Percentiles rank a stretch among this genome's conserved stretches.
Conservation (phyloP, 1,284 basidiomycete genomes). For the Ceratobasidium sp. region DNA sequence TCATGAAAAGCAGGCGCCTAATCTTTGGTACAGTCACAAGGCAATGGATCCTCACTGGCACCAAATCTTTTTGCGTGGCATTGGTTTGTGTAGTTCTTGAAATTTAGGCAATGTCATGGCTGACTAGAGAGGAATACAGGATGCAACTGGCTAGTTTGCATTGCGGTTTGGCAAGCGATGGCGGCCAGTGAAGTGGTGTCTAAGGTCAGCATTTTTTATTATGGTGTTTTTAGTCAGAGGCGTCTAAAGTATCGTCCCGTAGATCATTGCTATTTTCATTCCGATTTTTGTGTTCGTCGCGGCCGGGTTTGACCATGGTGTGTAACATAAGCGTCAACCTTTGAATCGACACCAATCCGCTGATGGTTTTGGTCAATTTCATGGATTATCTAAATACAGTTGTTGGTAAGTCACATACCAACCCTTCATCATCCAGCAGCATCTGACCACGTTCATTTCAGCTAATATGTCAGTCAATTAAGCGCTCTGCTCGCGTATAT, state of each 20-base stretch:
- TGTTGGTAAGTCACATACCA: slow-evolving; percentile 45
- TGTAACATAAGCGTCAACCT: slow-evolving; percentile 42
- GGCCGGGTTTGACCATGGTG: slow-evolving; percentile 77
- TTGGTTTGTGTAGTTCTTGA: slow-evolving; percentile 54
- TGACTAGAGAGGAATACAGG: slow-evolving; percentile 46
- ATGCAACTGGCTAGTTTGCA: slow-evolving; percentile 80
- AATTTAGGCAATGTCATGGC: neutral
- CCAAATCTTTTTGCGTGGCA: slow-evolving; percentile 78
- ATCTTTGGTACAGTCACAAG: slow-evolving; percentile 61
- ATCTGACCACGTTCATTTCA: neutral
- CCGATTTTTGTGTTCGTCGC: slow-evolving; percentile 83
- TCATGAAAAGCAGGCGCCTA: neutral
- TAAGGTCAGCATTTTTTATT: slow-evolving; percentile 60
- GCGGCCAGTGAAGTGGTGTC: slow-evolving; percentile 76
- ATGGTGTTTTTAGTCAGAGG: neutral
- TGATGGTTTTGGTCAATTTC: slow-evolving; percentile 56
- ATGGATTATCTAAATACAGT: slow-evolving; percentile 38
- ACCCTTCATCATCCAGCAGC: neutral
- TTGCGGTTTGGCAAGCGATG: slow-evolving; percentile 85
- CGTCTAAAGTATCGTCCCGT: neutral
- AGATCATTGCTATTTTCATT: slow-evolving; percentile 76
- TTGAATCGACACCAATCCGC: slow-evolving; percentile 7
- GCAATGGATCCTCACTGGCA: slow-evolving; percentile 73
- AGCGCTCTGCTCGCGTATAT: neutral
- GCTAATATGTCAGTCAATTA: slow-evolving; percentile 24